Evolutionary conservation across 73 alveolate genomes (phyloP), one percentile per base, ranked within the genome.

Genomic region (Stentor coeruleus): DNA sequence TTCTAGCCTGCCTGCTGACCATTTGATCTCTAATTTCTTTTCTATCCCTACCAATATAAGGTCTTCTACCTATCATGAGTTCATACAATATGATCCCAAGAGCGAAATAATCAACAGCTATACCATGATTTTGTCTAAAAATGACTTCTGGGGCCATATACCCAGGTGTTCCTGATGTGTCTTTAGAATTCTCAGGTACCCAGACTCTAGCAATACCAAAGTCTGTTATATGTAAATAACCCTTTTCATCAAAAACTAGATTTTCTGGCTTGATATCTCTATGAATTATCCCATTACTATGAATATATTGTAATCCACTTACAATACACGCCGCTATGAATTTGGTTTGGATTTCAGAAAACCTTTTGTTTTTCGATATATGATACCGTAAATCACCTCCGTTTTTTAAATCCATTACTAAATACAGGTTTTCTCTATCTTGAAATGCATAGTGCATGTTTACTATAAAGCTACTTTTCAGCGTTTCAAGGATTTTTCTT

Each of bases 211-310:
- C 97, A 39, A 91, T 84, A 58, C 95, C 95, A 59, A 91, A 81
- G 87, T 91, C 96, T 28, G 96, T 90, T 49, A 90, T 75, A 66
- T 82, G 86, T 58, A 84, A 58, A 88, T 82, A 90, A 26, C 96
- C 96, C 30, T 85, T 81, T 14, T 91, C 83, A 89, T 91, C 96
- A 49, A 91, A 88, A 39, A 91, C 36, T 59, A 96, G 81, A 77
- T 96, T 96, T 87, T 96, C 99, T 38, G 99, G 99, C 77, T 96
- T 96, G 42, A 96, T 91, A 82, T 96, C 99, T 89, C 98, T 86
- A 82, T 96, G 99, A 31, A 96, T 84, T 31, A 91, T 89, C 36
- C 93, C 95, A 74, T 85, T 89, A 38, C 76, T 41, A 49, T 91
- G 93, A 55, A 91, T 82, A 35, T 74, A 80, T 31, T 55, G 11